Percentiles rank a stretch among this genome's conserved stretches.
These are phyloP conservation scores for Ophiostoma ulmi DNA, from an alignment of 2,329 filamentous ascomycete genomes.

Conservation along the genomic window DNA sequence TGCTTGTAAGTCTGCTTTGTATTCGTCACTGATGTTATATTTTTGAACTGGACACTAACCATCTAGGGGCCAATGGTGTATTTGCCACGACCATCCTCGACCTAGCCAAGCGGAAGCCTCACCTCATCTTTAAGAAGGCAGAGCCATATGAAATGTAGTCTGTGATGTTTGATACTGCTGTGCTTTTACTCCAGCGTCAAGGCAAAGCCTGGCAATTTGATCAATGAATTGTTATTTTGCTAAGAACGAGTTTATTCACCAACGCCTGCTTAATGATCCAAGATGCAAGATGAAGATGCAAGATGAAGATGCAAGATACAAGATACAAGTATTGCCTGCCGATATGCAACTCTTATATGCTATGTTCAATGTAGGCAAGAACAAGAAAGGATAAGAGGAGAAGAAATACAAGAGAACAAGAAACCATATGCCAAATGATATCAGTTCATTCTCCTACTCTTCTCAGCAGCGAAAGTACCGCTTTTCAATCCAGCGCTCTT, in stretches of 20 bases:
- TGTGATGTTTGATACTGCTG: background rate
- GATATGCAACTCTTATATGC: background rate
- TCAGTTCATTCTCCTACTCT: background rate
- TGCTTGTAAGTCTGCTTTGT: constrained; percentile 51
- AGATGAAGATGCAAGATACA: background rate
- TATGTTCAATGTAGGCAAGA: background rate
- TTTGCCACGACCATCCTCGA: constrained; percentile 91
- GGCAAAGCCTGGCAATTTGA: too few species aligned
- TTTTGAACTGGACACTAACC: constrained; percentile 19
- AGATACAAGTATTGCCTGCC: background rate
- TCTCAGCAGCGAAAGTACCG: constrained; percentile 78
- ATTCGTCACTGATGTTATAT: background rate
- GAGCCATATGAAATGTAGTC: constrained; percentile 51
- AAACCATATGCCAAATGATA: background rate
- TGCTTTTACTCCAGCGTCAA: background rate
- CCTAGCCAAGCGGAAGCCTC: constrained; percentile 79
- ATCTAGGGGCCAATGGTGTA: constrained; percentile 79
- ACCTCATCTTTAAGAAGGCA: constrained; percentile 70
- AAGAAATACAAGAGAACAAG: background rate
- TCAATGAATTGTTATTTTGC: too few species aligned
- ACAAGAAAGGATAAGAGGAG: background rate
- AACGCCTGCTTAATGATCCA: background rate
- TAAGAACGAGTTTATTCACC: background rate
- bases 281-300: background rate
- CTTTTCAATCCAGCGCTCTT: constrained; percentile 84